Evolutionary conservation across 768 basidiomycete genomes (phyloP).

Genomic region (Tricholoma hemisulphureum): DNA sequence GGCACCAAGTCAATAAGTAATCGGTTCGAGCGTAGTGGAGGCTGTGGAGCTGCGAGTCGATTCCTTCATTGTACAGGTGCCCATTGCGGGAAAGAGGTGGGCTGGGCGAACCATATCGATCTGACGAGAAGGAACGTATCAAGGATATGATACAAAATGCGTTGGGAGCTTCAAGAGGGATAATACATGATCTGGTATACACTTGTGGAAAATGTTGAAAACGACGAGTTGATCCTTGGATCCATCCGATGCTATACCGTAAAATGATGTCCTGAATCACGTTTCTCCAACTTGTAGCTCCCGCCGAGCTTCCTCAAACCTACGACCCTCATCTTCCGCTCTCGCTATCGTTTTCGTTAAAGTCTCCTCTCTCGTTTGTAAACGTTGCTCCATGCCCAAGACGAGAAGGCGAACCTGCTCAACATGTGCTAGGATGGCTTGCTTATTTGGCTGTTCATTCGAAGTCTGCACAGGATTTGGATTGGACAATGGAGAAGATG

Average conservation of each 20-base stretch:
- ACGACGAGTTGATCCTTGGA: background rate
- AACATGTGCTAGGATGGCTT: conserved; percentile 8
- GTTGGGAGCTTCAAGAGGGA: background rate
- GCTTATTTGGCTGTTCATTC: conserved; percentile 4
- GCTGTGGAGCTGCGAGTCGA: too few relatives aligned
- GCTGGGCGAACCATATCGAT: too few relatives aligned
- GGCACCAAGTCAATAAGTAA: too few relatives aligned
- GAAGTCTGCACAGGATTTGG: conserved; percentile 9
- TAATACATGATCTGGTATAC: background rate
- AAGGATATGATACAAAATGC: background rate
- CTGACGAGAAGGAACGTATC: too few relatives aligned
- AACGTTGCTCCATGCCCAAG: conserved; percentile 23
- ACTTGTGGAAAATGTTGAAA: background rate
- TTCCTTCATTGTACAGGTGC: too few relatives aligned
- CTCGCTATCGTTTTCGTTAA: conserved; percentile 16
- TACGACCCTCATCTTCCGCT: conserved; percentile 15
- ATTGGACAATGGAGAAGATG: conserved; percentile 16
- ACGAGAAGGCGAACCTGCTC: conserved; percentile 21
- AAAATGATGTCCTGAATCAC: background rate
- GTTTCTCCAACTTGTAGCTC: background rate
- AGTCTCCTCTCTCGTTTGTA: conserved; percentile 22
- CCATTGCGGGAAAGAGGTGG: too few relatives aligned
- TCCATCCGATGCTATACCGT: background rate
- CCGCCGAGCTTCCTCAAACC: conserved; percentile 14
- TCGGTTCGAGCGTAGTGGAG: too few relatives aligned